phyloP scores from a whole-genome alignment of 768 basidiomycete genomes.

The Suillus tomentosus region DNA sequence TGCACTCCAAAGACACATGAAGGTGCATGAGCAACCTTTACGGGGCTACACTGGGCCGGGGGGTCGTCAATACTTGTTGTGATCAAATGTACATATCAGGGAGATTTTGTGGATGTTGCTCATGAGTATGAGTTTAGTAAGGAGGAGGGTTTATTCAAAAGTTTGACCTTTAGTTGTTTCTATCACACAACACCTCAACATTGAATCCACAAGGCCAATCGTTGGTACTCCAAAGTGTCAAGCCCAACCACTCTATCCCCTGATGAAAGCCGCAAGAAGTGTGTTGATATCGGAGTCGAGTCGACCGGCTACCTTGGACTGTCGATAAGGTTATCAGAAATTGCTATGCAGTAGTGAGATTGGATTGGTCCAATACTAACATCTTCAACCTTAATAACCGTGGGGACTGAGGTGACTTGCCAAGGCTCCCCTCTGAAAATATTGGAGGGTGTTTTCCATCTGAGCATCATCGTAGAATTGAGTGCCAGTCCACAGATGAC shows the following conservation, averaged over 20 bases:
- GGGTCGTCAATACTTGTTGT: neutral
- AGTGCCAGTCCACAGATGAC: conserved; percentile 4
- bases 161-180: neutral
- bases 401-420: conserved; percentile 61
- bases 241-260: neutral
- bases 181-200: neutral
- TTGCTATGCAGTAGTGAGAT: neutral
- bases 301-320: conserved; percentile 4
- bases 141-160: neutral
- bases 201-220: neutral
- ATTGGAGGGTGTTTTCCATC: conserved; percentile 68
- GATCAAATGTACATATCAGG: neutral
- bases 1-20: neutral
- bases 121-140: neutral
- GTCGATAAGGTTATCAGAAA: neutral
- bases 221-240: neutral
- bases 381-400: conserved; percentile 60
- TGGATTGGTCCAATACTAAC: conserved; percentile 39
- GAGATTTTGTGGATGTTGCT: neutral
- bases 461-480: conserved; percentile 28
- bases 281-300: conserved; percentile 4
- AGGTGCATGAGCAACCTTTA: neutral
- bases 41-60: neutral
- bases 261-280: conserved; percentile 2
- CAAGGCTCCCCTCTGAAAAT: conserved; percentile 64